These are phyloP conservation scores for Larix kaempferi DNA, from an alignment of 75 land plant species.

Conservation along the genomic window DNA sequence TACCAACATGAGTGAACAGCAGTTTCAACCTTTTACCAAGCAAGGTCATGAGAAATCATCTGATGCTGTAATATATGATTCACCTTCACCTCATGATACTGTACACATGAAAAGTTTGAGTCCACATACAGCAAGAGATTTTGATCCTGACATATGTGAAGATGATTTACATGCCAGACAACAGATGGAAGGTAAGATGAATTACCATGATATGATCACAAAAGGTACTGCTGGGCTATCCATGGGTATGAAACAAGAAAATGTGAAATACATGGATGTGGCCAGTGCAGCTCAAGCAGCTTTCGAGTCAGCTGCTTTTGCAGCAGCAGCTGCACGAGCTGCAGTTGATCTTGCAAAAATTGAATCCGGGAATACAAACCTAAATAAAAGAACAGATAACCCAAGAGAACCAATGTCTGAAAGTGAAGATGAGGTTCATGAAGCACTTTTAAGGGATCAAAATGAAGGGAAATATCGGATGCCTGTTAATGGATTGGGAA, in stretches of 20 bases:
- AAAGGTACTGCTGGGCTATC: background rate
- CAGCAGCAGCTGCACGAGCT: slow-evolving; percentile 70
- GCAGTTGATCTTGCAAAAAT: slow-evolving; percentile 57
- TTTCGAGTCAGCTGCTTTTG: slow-evolving; percentile 66
- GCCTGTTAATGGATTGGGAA: background rate
- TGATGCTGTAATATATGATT: background rate
- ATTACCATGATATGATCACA: background rate
- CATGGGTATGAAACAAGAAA: background rate
- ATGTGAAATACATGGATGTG: slow-evolving; percentile 40
- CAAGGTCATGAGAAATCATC: background rate
- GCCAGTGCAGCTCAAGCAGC: slow-evolving; percentile 73
- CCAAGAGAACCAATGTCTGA: slow-evolving; percentile 4
- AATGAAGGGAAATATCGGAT: background rate
- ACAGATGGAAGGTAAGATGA: slow-evolving; percentile 2
- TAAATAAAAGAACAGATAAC: background rate
- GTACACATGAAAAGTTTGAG: background rate
- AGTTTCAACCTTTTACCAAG: background rate
- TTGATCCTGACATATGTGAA: background rate
- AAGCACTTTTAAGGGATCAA: background rate
- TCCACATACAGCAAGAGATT: background rate
- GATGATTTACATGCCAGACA: slow-evolving; percentile 1
- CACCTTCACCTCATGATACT: background rate
- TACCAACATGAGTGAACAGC: background rate
- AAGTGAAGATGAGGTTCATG: background rate
- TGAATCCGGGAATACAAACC: slow-evolving; percentile 19